These are phyloP conservation scores for Colletotrichum phormii DNA, from an alignment of 2,329 filamentous ascomycete genomes.

Conservation along the genomic window DNA sequence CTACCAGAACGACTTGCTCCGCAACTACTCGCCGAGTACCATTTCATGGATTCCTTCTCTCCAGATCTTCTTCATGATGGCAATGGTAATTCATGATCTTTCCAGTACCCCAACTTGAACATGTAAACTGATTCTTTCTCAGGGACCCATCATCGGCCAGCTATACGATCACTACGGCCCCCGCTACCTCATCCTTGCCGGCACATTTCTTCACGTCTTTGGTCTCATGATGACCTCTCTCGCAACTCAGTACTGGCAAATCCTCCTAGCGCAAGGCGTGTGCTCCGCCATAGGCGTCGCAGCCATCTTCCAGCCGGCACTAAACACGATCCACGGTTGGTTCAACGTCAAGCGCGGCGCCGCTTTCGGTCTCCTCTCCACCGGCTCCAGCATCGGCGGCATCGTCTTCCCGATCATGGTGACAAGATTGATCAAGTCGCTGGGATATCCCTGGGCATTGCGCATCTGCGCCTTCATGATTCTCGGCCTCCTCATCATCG, in stretches of 20 bases:
- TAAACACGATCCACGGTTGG: slow-evolving; percentile 48
- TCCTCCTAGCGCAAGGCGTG: slow-evolving; percentile 53
- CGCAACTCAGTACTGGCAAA: slow-evolving; percentile 53
- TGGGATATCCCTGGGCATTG: slow-evolving; percentile 56
- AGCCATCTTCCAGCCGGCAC: slow-evolving; percentile 48
- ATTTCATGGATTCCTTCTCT: slow-evolving; percentile 73
- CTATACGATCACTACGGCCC: slow-evolving; percentile 74
- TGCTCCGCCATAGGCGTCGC: slow-evolving; percentile 51
- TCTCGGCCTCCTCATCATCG: slow-evolving; percentile 46
- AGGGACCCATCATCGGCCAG: slow-evolving; percentile 71
- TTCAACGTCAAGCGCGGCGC: slow-evolving; percentile 48
- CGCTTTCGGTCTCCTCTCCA: slow-evolving; percentile 50
- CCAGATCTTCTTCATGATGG: slow-evolving; percentile 67
- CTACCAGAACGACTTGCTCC: slow-evolving; percentile 63
- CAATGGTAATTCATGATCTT: slow-evolving; percentile 49
- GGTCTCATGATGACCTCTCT: slow-evolving; percentile 73
- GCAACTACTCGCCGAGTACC: slow-evolving; percentile 61
- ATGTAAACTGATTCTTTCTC: slow-evolving; percentile 10
- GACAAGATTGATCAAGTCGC: slow-evolving; percentile 45
- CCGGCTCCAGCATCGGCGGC: slow-evolving; percentile 51
- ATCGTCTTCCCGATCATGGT: slow-evolving; percentile 56
- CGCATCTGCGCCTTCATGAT: slow-evolving; percentile 52
- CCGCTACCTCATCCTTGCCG: slow-evolving; percentile 62
- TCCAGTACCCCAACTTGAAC: background rate
- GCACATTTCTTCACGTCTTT: slow-evolving; percentile 68